Evolutionary conservation across 257 asterid genomes (phyloP), one percentile per base, ranked within the genome.

Genomic region (Nicotiana otophora): DNA sequence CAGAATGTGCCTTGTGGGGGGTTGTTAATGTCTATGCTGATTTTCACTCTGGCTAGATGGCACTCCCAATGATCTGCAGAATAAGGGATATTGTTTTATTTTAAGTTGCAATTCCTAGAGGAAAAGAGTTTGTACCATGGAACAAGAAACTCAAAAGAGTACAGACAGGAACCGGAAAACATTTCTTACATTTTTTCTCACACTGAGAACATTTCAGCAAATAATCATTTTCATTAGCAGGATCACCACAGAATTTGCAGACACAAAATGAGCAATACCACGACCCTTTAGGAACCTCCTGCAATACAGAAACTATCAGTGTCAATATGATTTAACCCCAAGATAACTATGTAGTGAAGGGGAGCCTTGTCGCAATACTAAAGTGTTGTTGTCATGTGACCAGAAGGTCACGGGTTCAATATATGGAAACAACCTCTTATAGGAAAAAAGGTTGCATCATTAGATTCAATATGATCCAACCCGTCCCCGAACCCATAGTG

Each of bases 21-120:
- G 77, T 64, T 64, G 76, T 92, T 91, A 12, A 91, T 85, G 83
- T 92, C 91, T 20, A 89, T 53, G 23, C 4, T 46, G 28, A 61
- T 79, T 5, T 30, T 65, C 60, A 84, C 89, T 63, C 74, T 66
- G 48, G 26, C 72, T 77, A 39, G 83, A 83, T 85, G 90, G 20
- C 97, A 92, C n/a, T 86, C 89, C 90, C 91, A 89, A 67, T 91
- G 93, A 87, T 90, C 95, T 92, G 70, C 46, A 75, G 6, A 81
- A 70, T 54, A 67, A 53, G 20, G 1, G 70, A 39, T 64, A 26
- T n/a, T 58, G 5, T 57, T n/a, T 2, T 15, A 39, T 75, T 63
- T 14, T 33, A 17, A 16, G 5, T 16, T 51, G 63, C 80, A 75
- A 7, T 51, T 75, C 42, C 39, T 28, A 51, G 62, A 28, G 63